Conservation (phyloP, 148 eudicot species). For the Vaccinium vitisidaea region DNA sequence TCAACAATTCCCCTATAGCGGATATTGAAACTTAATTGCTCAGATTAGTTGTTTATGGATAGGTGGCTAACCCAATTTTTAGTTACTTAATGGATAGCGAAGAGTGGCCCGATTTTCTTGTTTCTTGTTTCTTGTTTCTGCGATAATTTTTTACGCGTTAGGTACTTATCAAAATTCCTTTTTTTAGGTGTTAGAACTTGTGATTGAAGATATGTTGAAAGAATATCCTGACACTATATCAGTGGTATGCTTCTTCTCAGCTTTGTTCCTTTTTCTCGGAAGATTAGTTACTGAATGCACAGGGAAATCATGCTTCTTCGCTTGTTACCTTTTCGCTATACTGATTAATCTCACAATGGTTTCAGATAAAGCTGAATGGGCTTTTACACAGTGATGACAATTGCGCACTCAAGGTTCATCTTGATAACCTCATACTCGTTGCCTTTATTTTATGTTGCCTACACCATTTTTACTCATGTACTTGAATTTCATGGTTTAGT, state of each 20-base stretch:
- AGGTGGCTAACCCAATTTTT: neutral
- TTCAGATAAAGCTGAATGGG: constrained; percentile 87
- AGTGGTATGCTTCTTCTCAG: constrained; percentile 25
- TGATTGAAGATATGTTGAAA: constrained; percentile 60
- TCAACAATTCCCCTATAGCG: too few relatives aligned
- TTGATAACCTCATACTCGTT: neutral
- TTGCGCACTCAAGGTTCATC: constrained; percentile 81
- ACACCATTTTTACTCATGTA: too few relatives aligned
- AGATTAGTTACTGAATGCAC: neutral
- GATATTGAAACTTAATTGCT: neutral
- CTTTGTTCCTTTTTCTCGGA: neutral
- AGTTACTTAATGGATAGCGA: neutral
- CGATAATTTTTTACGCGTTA: too few relatives aligned
- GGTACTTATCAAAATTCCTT: neutral
- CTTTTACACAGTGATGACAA: constrained; percentile 87
- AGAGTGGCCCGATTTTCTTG: neutral
- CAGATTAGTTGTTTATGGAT: neutral
- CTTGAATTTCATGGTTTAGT: neutral
- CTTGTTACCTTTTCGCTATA: neutral
- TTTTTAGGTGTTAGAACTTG: constrained; percentile 79
- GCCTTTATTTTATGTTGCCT: neutral
- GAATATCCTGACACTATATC: constrained; percentile 79
- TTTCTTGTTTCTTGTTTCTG: constrained; percentile 13
- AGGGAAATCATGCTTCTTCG: neutral
- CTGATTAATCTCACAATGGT: constrained; percentile 3